Percentiles rank a stretch among this genome's conserved stretches.
Evolutionary conservation across 371 early-diverging fungal genomes (phyloP).

Genomic region (Mortierella sp.): DNA sequence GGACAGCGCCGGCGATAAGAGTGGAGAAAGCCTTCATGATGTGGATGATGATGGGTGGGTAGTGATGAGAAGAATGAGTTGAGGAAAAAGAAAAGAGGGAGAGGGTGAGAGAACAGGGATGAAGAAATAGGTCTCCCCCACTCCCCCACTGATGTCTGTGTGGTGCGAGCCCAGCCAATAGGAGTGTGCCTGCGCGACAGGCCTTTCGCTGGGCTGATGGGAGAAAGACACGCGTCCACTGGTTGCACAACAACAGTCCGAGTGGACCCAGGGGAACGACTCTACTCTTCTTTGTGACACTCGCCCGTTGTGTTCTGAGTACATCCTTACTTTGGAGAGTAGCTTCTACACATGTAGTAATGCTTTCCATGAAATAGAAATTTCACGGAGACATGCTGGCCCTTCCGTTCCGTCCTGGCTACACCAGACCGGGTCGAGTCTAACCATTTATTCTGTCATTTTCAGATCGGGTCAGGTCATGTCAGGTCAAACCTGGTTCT

Average conservation of each 20-base stretch:
- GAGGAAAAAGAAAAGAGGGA: conserved; percentile 1
- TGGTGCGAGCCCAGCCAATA: conserved; percentile 12
- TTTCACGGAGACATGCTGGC: too few species aligned
- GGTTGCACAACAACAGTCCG: neutral
- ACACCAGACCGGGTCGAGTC: too few species aligned
- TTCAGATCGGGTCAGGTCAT: too few species aligned
- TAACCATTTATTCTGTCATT: too few species aligned
- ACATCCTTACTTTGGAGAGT: too few species aligned
- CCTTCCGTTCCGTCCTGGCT: too few species aligned
- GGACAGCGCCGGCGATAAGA: conserved; percentile 35
- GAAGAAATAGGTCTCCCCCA: neutral
- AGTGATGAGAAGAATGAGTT: conserved; percentile 4
- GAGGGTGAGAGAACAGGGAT: neutral
- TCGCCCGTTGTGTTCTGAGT: too few species aligned
- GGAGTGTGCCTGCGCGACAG: conserved; percentile 11
- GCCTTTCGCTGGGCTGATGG: neutral
- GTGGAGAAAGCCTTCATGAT: conserved; percentile 42
- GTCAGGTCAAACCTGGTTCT: too few species aligned
- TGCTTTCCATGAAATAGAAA: too few species aligned
- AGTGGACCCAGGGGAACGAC: neutral
- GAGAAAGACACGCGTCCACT: neutral
- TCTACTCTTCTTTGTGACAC: too few species aligned
- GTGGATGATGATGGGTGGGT: conserved; percentile 7
- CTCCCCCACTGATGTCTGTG: neutral
- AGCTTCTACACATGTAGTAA: too few species aligned